Percentiles rank a stretch among this genome's conserved stretches.
These are phyloP conservation scores for Oropetium thomaeum DNA, from an alignment of 176 grass and related monocot species.

Conservation along the genomic window DNA sequence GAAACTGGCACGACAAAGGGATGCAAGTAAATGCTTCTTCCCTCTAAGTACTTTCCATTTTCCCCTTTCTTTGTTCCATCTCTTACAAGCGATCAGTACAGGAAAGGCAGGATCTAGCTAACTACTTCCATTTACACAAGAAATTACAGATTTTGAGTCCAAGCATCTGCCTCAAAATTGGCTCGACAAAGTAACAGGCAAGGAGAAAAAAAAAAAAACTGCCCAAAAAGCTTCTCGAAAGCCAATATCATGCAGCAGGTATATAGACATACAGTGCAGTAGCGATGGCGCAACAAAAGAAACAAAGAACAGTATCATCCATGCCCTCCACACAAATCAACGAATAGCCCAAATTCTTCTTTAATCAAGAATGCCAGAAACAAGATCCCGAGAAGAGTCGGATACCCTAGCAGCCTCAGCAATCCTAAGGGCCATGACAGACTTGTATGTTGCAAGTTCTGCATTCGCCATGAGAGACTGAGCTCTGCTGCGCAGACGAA, in stretches of 20 bases:
- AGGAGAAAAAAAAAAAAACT: neutral
- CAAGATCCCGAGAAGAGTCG: slow-evolving; percentile 38
- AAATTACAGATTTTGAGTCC: slow-evolving; percentile 43
- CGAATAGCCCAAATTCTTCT: slow-evolving; percentile 10
- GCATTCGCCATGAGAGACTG: slow-evolving; percentile 57
- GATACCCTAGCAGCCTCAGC: slow-evolving; percentile 44
- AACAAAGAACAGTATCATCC: neutral
- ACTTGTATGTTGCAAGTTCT: slow-evolving; percentile 52
- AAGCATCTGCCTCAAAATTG: slow-evolving; percentile 39
- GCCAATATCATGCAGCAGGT: slow-evolving; percentile 30
- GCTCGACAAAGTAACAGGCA: slow-evolving; percentile 20
- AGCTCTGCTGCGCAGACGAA: slow-evolving; percentile 47
- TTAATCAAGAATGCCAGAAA: slow-evolving; percentile 36
- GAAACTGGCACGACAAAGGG: slow-evolving; percentile 25
- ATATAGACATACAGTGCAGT: too few species aligned
- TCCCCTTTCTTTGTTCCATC: neutral
- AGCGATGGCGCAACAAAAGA: neutral
- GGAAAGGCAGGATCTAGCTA: slow-evolving; percentile 39
- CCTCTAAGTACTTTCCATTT: slow-evolving; percentile 12
- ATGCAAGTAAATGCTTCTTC: neutral
- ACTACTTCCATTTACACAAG: slow-evolving; percentile 42
- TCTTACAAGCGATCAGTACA: slow-evolving; percentile 25
- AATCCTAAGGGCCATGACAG: slow-evolving; percentile 51
- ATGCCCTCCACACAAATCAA: slow-evolving; percentile 18
- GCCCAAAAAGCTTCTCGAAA: slow-evolving; percentile 22